Evolutionary conservation across 2,329 filamentous ascomycete genomes (phyloP).

Genomic region (Berkeleyomyces basicola): DNA sequence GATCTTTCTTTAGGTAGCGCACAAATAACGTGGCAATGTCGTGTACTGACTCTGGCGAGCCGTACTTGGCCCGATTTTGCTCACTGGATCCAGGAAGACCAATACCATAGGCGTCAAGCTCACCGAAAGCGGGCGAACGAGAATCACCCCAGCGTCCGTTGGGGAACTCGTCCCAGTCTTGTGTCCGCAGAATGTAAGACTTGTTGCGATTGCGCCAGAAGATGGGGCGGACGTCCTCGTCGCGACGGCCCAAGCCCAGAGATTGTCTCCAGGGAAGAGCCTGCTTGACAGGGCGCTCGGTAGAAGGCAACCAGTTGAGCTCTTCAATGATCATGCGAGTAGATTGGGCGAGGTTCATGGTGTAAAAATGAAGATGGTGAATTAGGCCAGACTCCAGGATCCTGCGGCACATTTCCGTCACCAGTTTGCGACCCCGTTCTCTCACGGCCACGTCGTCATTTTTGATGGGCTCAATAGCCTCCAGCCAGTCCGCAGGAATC

Average conservation of each 20-base stretch:
- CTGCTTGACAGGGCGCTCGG: constrained; percentile 64
- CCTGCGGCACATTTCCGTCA: constrained; percentile 79
- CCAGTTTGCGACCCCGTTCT: constrained; percentile 71
- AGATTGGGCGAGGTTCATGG: constrained; percentile 93
- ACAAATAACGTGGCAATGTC: constrained; percentile 77
- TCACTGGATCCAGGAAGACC: constrained; percentile 90
- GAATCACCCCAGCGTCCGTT: constrained; percentile 98
- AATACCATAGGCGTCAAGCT: constrained; percentile 86
- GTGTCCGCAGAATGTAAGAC: constrained; percentile 85
- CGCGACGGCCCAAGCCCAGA: constrained; percentile 69
- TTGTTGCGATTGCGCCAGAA: constrained; percentile 98
- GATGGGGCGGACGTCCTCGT: constrained; percentile 91
- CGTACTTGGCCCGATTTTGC: constrained; percentile 90
- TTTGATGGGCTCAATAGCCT: constrained; percentile 77
- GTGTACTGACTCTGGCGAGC: constrained; percentile 59
- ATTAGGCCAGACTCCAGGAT: constrained; percentile 67
- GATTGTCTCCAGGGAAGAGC: constrained; percentile 95
- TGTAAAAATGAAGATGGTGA: constrained; percentile 85
- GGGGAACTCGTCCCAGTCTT: constrained; percentile 98
- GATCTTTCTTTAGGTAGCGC: constrained; percentile 62
- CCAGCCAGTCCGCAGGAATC: constrained; percentile 66
- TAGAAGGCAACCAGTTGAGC: constrained; percentile 62
- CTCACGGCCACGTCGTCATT: constrained; percentile 89
- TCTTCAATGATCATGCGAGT: constrained; percentile 91
- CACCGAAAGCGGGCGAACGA: constrained; percentile 86